Evolutionary conservation across 139 green algal genomes (phyloP), one percentile per base, ranked within the genome.

Genomic region (Tetradesmus obliquus): DNA sequence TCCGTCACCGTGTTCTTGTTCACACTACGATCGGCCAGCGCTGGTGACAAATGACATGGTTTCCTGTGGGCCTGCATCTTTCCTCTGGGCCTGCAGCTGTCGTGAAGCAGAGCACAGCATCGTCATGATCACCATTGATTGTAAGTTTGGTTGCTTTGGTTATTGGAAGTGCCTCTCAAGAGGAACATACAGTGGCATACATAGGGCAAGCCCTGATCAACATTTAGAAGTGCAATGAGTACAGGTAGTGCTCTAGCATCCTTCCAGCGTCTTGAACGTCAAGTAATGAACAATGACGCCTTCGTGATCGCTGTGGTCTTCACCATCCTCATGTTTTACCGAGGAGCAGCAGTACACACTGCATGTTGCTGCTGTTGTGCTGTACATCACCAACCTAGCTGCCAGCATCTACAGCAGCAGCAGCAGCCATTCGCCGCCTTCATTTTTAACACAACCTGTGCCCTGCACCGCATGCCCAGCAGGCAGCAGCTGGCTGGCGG

Each of bases 401-500:
- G 66, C 66, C 66, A 76, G 66, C 66, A 76, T 76, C 13, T n/a
- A 71, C 60, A 71, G 60, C 60, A 71, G 60, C 15, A 20, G 2
- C 7, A 71, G 9, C 10, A 71, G 9, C 60, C 19, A 19, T 20
- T 4, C 32, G 32, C 32, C 32, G 32, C 32, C 32, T 45, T 45
- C 32, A 1, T 45, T 45, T 45, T 45, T 45, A 45, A 45, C 32
- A 45, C 32, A 45, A 45, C 32, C 32, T 45, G 32, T 45, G 32
- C 32, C 32, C 32, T 81, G 72, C 72, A 51, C 72, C 72, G 74
- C 74, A 66, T 66, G 80, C 51, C 3, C 8, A 79, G 55, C 71
- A 87, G 58, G 88, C 88, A 92, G 84, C 32, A 5, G 72, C 45
- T 99, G 97, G 97, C 93, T 98, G 1, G 96, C 97, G 0, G 88